Evolutionary conservation across 2,329 filamentous ascomycete species (phyloP).

Genomic region (Bimuria novae-zelandiae): DNA sequence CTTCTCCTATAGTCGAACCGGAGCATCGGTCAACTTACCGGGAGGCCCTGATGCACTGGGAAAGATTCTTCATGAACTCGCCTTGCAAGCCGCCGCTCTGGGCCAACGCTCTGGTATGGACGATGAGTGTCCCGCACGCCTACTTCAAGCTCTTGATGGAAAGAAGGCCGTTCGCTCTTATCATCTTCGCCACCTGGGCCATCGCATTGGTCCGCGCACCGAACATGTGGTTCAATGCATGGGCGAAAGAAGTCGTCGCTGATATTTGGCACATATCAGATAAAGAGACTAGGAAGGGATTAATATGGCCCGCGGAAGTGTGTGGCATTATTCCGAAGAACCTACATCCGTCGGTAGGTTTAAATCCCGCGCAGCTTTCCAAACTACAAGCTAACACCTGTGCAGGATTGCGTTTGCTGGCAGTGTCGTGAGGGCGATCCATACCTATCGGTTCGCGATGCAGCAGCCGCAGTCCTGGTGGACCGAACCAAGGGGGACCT

Average conservation of each 20-base stretch:
- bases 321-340: slow-evolving; percentile 15
- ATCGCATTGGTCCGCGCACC: slow-evolving; percentile 24
- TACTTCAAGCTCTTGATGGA: slow-evolving; percentile 21
- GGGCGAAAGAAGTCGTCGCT: slow-evolving; percentile 20
- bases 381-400: too few relatives aligned
- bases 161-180: slow-evolving; percentile 19
- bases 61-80: slow-evolving; percentile 19
- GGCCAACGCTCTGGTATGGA: slow-evolving; percentile 24
- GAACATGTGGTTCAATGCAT: slow-evolving; percentile 25
- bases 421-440: slow-evolving; percentile 15
- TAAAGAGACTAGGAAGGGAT: slow-evolving; percentile 13
- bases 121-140: slow-evolving; percentile 16
- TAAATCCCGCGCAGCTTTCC: too few relatives aligned
- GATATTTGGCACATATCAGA: slow-evolving; percentile 19
- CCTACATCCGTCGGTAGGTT: too few relatives aligned
- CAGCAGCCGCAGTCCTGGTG: slow-evolving; percentile 13
- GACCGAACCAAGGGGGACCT: slow-evolving; percentile 7
- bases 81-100: slow-evolving; percentile 20
- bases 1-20: slow-evolving; percentile 9
- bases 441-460: slow-evolving; percentile 8
- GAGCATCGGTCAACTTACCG: slow-evolving; percentile 16
- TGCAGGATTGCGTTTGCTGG: slow-evolving; percentile 13
- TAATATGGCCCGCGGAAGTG: slow-evolving; percentile 18
- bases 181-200: slow-evolving; percentile 27
- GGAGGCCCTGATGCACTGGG: slow-evolving; percentile 19